These are phyloP conservation scores for Deinandra increscens DNA, from an alignment of 129 eudicot genomes.

Conservation along the genomic window DNA sequence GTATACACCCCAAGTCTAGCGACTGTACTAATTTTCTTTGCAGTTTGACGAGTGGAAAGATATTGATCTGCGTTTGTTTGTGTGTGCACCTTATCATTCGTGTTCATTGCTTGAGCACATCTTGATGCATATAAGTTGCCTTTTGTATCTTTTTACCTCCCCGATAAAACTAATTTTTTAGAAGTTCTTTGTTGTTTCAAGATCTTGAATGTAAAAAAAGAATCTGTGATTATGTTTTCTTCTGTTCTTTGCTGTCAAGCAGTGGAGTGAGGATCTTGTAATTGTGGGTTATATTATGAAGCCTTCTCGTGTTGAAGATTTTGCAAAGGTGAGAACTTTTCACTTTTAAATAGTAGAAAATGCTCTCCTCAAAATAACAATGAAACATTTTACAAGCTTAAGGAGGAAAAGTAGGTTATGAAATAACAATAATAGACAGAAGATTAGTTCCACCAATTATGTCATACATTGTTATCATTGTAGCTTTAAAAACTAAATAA, in stretches of 20 bases:
- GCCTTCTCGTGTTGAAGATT: conserved; percentile 93
- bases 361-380: neutral
- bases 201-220: conserved; percentile 13
- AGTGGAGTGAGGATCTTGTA: conserved; percentile 51
- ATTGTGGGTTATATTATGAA: conserved; percentile 84
- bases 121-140: neutral
- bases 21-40: neutral
- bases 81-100: no score
- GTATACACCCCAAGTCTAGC: neutral
- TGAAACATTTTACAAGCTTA: neutral
- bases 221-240: neutral
- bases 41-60: neutral
- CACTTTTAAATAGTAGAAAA: neutral
- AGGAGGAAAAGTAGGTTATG: neutral
- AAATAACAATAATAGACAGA: neutral
- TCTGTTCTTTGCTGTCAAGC: conserved; percentile 32
- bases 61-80: conserved; percentile 10
- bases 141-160: neutral
- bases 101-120: neutral
- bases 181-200: conserved; percentile 1
- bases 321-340: conserved; percentile 65
- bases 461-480: neutral
- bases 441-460: neutral
- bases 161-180: neutral
- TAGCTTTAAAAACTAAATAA: conserved; percentile 16